These are phyloP conservation scores for Lentinula aciculospora DNA, from an alignment of 768 basidiomycete species.

Conservation along the genomic window DNA sequence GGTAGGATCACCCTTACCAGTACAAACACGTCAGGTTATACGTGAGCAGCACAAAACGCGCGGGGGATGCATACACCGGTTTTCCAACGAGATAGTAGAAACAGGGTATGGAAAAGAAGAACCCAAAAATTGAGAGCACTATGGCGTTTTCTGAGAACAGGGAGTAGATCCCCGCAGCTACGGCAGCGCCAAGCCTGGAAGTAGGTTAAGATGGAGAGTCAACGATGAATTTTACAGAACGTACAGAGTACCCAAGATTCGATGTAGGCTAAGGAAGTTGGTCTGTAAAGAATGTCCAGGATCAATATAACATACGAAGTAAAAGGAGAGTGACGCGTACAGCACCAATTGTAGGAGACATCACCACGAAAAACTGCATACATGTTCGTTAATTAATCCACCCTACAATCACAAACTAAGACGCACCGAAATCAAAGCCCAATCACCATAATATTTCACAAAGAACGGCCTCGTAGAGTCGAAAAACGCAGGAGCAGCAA, in stretches of 20 bases:
- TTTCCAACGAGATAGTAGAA: slow-evolving; percentile 84
- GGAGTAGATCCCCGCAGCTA: slow-evolving; percentile 68
- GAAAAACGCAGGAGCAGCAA: slow-evolving; percentile 87
- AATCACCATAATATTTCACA: slow-evolving; percentile 83
- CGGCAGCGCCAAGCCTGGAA: slow-evolving; percentile 67
- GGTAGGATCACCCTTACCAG: slow-evolving; percentile 34
- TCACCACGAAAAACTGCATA: slow-evolving; percentile 78
- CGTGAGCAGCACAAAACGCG: slow-evolving; percentile 77
- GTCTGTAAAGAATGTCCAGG: slow-evolving; percentile 44
- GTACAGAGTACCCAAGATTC: slow-evolving; percentile 81
- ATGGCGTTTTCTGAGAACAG: slow-evolving; percentile 72
- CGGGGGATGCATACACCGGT: slow-evolving; percentile 70
- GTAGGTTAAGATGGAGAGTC: slow-evolving; percentile 7
- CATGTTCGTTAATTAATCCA: background rate
- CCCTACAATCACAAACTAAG: slow-evolving; percentile 4
- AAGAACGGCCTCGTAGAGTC: slow-evolving; percentile 74
- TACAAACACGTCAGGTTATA: slow-evolving; percentile 85
- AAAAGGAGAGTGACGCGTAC: slow-evolving; percentile 29
- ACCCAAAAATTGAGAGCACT: slow-evolving; percentile 77
- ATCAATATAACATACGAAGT: background rate
- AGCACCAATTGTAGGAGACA: slow-evolving; percentile 84
- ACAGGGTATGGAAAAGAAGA: slow-evolving; percentile 88
- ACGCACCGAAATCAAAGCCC: slow-evolving; percentile 89
- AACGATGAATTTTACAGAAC: background rate
- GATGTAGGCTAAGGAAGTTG: slow-evolving; percentile 79